Evolutionary conservation across 352 stramenopile species (phyloP).

Genomic region (Phytophthora hybrid): DNA sequence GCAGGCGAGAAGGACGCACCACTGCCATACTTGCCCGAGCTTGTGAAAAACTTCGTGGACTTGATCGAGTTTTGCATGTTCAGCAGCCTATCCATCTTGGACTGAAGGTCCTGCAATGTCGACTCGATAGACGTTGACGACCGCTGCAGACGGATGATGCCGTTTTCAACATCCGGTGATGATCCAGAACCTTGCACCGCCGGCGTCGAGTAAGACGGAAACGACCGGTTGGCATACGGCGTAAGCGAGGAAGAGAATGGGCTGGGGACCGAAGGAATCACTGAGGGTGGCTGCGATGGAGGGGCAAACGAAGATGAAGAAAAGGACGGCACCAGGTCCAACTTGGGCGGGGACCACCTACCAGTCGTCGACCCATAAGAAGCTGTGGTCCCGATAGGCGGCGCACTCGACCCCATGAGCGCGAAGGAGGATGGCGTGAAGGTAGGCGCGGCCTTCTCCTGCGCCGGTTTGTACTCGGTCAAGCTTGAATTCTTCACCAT

Average conservation of each 20-base stretch:
- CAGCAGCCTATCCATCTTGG: constrained; percentile 84
- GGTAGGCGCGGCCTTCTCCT: constrained; percentile 22
- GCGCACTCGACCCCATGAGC: constrained; percentile 17
- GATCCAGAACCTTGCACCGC: constrained; percentile 22
- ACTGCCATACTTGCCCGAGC: constrained; percentile 35
- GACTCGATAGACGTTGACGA: constrained; percentile 86
- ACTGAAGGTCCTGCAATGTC: constrained; percentile 72
- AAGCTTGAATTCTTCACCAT: constrained; percentile 24
- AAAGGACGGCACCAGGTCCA: constrained; percentile 48
- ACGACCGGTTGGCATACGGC: constrained; percentile 36
- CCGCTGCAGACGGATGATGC: constrained; percentile 72
- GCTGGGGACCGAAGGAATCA: constrained; percentile 18
- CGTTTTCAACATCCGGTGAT: constrained; percentile 62
- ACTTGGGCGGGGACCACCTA: constrained; percentile 39
- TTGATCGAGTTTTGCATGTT: constrained; percentile 66
- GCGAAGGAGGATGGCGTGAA: constrained; percentile 40
- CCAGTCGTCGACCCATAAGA: constrained; percentile 18
- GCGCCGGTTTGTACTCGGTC: constrained; percentile 33
- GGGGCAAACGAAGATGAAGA: constrained; percentile 26
- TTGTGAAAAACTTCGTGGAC: constrained; percentile 50
- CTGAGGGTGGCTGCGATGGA: constrained; percentile 27
- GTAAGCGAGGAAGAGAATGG: constrained; percentile 41
- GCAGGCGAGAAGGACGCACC: constrained; percentile 25
- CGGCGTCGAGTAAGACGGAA: constrained; percentile 18
- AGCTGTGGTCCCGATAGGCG: constrained; percentile 11